Evolutionary conservation across 148 eudicot genomes (phyloP).

Genomic region (Silene latifolia): DNA sequence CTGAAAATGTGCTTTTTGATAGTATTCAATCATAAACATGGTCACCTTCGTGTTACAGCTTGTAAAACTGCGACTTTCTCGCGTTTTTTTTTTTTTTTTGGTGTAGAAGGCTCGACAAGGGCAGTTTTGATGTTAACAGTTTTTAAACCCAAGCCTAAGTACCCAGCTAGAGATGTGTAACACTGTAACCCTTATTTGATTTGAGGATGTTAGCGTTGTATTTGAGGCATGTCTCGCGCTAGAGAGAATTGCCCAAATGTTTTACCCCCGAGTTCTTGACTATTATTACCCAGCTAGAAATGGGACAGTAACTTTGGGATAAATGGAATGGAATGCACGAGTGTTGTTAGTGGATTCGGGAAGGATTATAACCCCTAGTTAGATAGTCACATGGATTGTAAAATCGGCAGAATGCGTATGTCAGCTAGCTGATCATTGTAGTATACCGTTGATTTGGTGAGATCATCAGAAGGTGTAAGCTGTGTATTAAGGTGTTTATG

Average conservation of each 20-base stretch:
- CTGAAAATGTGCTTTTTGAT: not conserved
- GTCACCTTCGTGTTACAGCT: not conserved
- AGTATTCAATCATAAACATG: not conserved
- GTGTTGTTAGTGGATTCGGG: too few species aligned
- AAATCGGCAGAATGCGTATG: too few species aligned
- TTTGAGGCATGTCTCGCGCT: not conserved
- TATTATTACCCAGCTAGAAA: too few species aligned
- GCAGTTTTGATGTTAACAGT: not conserved
- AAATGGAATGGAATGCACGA: too few species aligned
- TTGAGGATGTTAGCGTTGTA: not conserved
- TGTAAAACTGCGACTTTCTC: not conserved
- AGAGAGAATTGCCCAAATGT: not conserved
- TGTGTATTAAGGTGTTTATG: too few species aligned
- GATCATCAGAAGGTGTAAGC: not conserved
- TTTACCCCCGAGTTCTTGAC: too few species aligned
- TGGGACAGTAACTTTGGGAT: too few species aligned
- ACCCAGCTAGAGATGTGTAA: not conserved
- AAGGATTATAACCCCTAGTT: too few species aligned
- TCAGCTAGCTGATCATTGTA: not conserved
- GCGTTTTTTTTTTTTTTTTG: too few species aligned
- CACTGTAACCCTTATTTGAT: not conserved
- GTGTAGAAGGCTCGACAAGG: not conserved
- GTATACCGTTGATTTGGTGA: not conserved
- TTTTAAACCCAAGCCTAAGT: not conserved
- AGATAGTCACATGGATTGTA: too few species aligned